Evolutionary conservation across 345 rosid species (phyloP).

Genomic region (Hypericum androsaemum): DNA sequence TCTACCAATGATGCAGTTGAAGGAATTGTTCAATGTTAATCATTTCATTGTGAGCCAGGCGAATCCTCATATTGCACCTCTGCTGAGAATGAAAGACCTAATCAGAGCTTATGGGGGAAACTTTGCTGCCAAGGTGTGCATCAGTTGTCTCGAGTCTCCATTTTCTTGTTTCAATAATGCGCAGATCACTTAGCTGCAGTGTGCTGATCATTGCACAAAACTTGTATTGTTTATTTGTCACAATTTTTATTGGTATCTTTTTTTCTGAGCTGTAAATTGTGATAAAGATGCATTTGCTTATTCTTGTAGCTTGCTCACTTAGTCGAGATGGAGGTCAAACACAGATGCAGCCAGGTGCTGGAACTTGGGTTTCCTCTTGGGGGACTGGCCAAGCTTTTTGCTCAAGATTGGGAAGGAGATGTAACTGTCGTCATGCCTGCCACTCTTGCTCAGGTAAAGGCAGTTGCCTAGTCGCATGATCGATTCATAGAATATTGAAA

Average conservation of each 20-base stretch:
- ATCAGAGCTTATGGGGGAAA: slow-evolving; percentile 85
- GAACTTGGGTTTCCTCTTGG: slow-evolving; percentile 94
- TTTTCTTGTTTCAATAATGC: background rate
- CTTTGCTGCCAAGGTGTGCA: slow-evolving; percentile 91
- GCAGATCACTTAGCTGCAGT: no score
- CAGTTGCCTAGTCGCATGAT: background rate
- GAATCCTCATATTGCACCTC: slow-evolving; percentile 88
- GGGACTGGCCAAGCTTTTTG: slow-evolving; percentile 83
- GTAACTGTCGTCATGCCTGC: slow-evolving; percentile 98
- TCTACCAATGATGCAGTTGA: slow-evolving; percentile 95
- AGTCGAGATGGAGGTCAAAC: slow-evolving; percentile 93
- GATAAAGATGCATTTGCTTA: background rate
- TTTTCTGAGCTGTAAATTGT: background rate
- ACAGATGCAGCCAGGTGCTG: slow-evolving; percentile 76
- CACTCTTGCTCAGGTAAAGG: slow-evolving; percentile 78
- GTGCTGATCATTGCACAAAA: no score
- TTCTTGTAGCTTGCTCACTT: slow-evolving; percentile 69
- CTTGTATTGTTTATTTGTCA: no score
- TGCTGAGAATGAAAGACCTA: slow-evolving; percentile 67
- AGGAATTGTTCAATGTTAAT: slow-evolving; percentile 92
- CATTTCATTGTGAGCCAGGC: slow-evolving; percentile 98
- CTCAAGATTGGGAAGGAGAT: slow-evolving; percentile 99
- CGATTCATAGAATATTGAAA: no score
- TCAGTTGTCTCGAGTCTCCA: background rate
- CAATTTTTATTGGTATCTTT: no score